A percentile compares a stretch with the other conserved stretches of the same genome.
phyloP scores from a whole-genome alignment of 106 monocot species.

The Dioscorea alata region DNA sequence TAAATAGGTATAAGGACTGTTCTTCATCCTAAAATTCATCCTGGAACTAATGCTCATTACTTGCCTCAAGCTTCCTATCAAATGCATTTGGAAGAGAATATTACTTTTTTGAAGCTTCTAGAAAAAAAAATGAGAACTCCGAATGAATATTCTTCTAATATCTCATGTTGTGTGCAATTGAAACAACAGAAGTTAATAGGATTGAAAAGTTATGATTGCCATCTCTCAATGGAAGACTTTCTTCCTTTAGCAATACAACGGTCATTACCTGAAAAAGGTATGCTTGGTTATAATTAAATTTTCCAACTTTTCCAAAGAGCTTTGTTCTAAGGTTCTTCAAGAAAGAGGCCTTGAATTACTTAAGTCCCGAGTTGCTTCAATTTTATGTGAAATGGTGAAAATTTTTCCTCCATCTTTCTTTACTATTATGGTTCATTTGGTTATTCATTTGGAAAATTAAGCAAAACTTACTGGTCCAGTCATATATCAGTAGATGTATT shows the following conservation, averaged over 20 bases:
- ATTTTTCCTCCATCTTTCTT: too few species aligned
- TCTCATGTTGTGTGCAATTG: not conserved
- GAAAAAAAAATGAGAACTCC: not conserved
- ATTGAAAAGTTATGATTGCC: constrained; percentile 18
- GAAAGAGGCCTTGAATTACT: too few species aligned
- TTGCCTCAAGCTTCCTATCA: not conserved
- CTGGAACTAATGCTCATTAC: not conserved
- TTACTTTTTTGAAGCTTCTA: constrained; percentile 6
- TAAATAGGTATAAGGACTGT: not conserved
- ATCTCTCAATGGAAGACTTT: not conserved
- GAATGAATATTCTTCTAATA: constrained; percentile 12
- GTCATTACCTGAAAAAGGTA: not conserved
- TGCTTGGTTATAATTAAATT: constrained; percentile 1
- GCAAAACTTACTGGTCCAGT: too few species aligned
- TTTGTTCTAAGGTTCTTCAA: too few species aligned
- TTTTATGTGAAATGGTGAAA: too few species aligned
- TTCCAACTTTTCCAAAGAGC: constrained; percentile 2
- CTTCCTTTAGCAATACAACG: constrained; percentile 4
- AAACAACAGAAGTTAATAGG: constrained; percentile 1
- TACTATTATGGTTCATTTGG: too few species aligned
- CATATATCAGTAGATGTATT: too few species aligned
- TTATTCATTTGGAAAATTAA: too few species aligned
- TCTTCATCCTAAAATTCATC: not conserved
- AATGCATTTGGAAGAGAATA: not conserved
- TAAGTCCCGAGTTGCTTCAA: too few species aligned